Base-by-base conservation (phyloP, 2,329 filamentous ascomycete genomes). In the Paecilomyces dactylethromorphus region DNA sequence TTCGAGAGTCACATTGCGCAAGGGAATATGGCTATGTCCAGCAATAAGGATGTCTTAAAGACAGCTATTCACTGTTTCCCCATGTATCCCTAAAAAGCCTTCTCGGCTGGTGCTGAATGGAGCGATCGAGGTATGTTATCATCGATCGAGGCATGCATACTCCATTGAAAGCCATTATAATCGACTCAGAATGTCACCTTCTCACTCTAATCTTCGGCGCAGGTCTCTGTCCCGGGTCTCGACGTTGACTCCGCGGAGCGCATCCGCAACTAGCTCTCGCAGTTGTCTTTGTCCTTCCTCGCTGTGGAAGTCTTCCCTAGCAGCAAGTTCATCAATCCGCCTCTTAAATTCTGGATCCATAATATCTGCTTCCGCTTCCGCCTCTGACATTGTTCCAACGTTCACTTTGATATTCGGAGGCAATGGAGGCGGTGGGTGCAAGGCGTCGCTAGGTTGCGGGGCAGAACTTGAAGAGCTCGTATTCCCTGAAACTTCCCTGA, bases 261-360 rank as follows among this genome's bases (percentile, higher is more conserved):
- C 92, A 67, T 97, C 91, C 64, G 88, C 84, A 5, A 99, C 86
- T 60, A 99, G 78, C 64, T 85, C 82, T 60, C 92, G 84, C 68
- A 99, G 76, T 69, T 92, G 86, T 22, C 82, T 83, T 75, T 99
- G 94, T 3, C 89, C 90, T 60, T 88, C 85, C 57, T 90, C 87
- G 4, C 86, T 88, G 66, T 93, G 81, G 68, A 97, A 96, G 69
- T 97, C 92, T 24, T 89, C 87, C 49, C 91, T 82, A 35, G 87
- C 83, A 1, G 94, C 92, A 60, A 99, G 77, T 74, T 96, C 89
- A 68, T 97, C 92, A 69, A 99, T 97, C 56, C 90, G 83, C 64
- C 88, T 82, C 69, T 88, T 86, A 65, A 99, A 91, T 65, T 92
- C 92, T 1, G 90, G 86, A 70, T 97, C 92, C 8, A 88, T 84